A percentile compares a stretch with the other conserved stretches of the same genome.
These are phyloP conservation scores for Ceratobasidium sp. DNA, from an alignment of 1,284 basidiomycete species.

Conservation along the genomic window DNA sequence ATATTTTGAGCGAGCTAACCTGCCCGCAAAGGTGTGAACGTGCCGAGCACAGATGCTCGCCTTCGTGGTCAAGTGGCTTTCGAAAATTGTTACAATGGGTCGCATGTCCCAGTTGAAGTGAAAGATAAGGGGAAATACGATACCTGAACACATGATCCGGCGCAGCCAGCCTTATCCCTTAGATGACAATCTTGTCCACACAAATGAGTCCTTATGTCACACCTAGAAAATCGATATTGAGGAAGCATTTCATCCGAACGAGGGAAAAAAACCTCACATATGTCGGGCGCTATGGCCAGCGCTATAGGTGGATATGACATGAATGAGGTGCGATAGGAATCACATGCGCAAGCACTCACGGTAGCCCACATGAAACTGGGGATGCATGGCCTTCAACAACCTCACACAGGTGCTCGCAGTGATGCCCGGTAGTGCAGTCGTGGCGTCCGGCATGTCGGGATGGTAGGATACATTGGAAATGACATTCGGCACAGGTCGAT, in stretches of 20 bases:
- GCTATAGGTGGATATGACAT: conserved; percentile 50
- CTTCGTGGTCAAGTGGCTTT: conserved; percentile 65
- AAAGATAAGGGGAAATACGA: too few species aligned
- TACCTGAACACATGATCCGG: too few species aligned
- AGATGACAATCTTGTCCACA: conserved; percentile 29
- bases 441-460: conserved; percentile 40
- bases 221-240: not conserved
- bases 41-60: conserved; percentile 68
- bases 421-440: conserved; percentile 47
- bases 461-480: conserved; percentile 43
- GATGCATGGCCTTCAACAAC: conserved; percentile 42
- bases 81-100: too few species aligned
- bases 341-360: conserved; percentile 56
- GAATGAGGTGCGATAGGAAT: not conserved
- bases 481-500: conserved; percentile 39
- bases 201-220: conserved; percentile 25
- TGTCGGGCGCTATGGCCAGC: conserved; percentile 70
- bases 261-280: conserved; percentile 58
- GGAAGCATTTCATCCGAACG: not conserved
- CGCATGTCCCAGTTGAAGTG: too few species aligned
- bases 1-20: conserved; percentile 55
- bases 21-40: conserved; percentile 67
- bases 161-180: conserved; percentile 19
- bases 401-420: conserved; percentile 46
- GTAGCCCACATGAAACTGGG: conserved; percentile 60